Conservation (phyloP, 257 asterid genomes). For the Forsythia suspensa region DNA sequence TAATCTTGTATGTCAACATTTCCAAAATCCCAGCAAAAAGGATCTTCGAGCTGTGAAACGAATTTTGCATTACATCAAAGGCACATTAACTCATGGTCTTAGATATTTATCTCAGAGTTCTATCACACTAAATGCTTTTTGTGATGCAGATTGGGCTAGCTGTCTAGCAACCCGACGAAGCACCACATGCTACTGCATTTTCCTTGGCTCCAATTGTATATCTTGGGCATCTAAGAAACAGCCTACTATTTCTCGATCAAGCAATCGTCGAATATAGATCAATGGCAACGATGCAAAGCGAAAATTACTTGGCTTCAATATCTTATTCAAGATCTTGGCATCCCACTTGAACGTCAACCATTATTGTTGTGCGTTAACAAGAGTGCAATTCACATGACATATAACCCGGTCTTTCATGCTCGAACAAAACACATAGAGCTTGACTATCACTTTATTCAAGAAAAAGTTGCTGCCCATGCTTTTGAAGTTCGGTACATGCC, state of each 20-base stretch:
- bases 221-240: neutral
- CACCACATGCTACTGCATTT: neutral
- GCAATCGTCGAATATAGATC: neutral
- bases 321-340: neutral
- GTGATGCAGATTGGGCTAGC: conserved; percentile 1
- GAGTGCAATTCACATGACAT: neutral
- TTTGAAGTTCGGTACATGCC: neutral
- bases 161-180: neutral
- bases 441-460: too few relatives aligned
- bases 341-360: neutral
- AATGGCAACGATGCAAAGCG: neutral
- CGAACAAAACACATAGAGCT: neutral
- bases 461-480: neutral
- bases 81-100: neutral
- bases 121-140: neutral
- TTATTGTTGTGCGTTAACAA: neutral
- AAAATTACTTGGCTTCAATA: neutral
- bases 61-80: neutral
- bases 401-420: neutral
- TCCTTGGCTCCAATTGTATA: neutral
- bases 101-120: neutral
- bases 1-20: neutral
- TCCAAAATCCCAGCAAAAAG: neutral
- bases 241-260: neutral
- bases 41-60: neutral